Conservation (phyloP, 371 early-diverging fungal genomes). For the Choanephora cucurbitarum region DNA sequence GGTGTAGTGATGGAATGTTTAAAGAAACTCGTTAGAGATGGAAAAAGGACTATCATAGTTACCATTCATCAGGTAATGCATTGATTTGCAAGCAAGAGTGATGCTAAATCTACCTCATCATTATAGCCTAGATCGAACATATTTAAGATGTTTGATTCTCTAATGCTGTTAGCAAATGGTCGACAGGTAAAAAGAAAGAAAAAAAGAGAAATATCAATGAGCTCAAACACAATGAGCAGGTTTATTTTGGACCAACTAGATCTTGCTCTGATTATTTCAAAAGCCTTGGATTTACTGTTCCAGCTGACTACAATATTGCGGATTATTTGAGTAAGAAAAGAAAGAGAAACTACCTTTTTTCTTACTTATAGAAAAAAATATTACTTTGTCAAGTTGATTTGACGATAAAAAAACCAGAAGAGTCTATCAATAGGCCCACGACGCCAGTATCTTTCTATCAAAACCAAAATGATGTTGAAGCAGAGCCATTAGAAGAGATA, state of each 20-base stretch:
- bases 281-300: constrained; percentile 67
- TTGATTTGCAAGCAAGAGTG: too few relatives aligned
- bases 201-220: background rate
- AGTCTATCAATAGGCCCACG: constrained; percentile 2
- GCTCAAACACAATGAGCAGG: constrained; percentile 19
- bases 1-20: constrained; percentile 77
- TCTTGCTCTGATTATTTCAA: constrained; percentile 52
- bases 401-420: constrained; percentile 45
- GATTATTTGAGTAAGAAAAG: constrained; percentile 65
- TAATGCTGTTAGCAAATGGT: constrained; percentile 74
- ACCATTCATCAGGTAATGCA: constrained; percentile 73
- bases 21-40: constrained; percentile 61
- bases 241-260: constrained; percentile 63
- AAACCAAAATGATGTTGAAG: background rate
- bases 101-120: background rate
- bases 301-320: constrained; percentile 80
- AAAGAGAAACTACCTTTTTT: constrained; percentile 1
- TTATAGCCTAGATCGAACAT: constrained; percentile 79
- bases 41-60: constrained; percentile 71
- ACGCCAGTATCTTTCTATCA: constrained; percentile 12
- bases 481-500: constrained; percentile 12
- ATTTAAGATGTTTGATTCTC: constrained; percentile 76
- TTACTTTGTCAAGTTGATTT: constrained; percentile 53
- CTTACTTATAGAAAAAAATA: too few relatives aligned
- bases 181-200: constrained; percentile 46